Evolutionary conservation across 2,329 filamentous ascomycete species (phyloP), one percentile per base, ranked within the genome.

Genomic region (Arthrobotrys sinensis): DNA sequence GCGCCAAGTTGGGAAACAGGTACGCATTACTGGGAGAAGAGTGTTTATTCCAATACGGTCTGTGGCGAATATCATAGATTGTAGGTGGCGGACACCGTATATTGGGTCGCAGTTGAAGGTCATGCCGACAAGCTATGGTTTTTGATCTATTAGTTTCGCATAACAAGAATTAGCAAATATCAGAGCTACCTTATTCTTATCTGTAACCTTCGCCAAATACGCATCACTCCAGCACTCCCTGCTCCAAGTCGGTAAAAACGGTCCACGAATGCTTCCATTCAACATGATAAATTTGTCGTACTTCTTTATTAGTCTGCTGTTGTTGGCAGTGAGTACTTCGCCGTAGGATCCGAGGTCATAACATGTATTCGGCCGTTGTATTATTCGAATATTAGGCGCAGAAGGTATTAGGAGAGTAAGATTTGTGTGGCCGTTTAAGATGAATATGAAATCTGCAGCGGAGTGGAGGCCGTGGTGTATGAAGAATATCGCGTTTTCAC

Each of bases 21-120:
- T 52, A 8, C n/a, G 19, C 40, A 72, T 63, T 16, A 68, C 21
- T 3, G 84, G 80, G 36, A 86, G 82, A 0, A 85, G 80, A 28
- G 84, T 57, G 7, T 80, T 79, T 73, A 86, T 84, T 80, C 85
- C 85, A n/a, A 83, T 77, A 12, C 79, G 62, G 81, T 85, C 84
- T 6, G 85, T 85, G 8, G 84, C 84, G 80, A 82, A 83, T 63
- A 85, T 82, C 82, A 84, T 85, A 46, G 84, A 83, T 79, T 85
- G 84, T 1, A 85, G 79, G 76, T 85, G 84, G 48, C 82, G 82
- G 6, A 77, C 71, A 4, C 64, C 64, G 8, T 46, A 36, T 1
- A 40, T 28, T 12, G 84, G 84, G 7, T 78, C 70, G 81, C 84
- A 85, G 80, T 83, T 85, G 34, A 81, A 81, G 0, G 84, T 83